Evolutionary conservation across 2,329 filamentous ascomycete genomes (phyloP).

Genomic region (Epichloe gansuensis): DNA sequence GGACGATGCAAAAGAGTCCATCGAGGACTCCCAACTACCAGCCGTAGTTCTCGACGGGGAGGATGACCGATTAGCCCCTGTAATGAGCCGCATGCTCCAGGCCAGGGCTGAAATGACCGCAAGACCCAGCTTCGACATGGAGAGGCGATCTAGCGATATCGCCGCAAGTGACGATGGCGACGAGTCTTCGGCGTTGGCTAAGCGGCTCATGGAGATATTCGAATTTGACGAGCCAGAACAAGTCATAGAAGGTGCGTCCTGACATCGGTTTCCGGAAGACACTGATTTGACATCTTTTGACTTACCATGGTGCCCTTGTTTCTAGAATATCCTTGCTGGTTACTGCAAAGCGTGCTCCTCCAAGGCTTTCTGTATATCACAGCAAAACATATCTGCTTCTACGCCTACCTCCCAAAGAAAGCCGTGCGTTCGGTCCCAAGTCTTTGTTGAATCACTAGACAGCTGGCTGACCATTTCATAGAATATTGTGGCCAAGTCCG

Average conservation of each 20-base stretch:
- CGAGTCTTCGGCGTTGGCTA: constrained; percentile 48
- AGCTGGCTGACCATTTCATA: constrained; percentile 22
- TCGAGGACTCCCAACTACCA: constrained; percentile 11
- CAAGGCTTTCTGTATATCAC: constrained; percentile 97
- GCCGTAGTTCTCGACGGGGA: constrained; percentile 12
- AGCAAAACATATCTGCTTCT: constrained; percentile 85
- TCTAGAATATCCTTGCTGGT: constrained; percentile 81
- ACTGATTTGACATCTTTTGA: constrained; percentile 4
- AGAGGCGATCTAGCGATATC: constrained; percentile 30
- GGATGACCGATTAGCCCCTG: constrained; percentile 45
- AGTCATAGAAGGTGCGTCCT: constrained; percentile 60
- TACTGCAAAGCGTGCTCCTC: constrained; percentile 79
- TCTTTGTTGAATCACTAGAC: background rate
- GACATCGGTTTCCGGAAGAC: background rate
- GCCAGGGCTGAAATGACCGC: constrained; percentile 52
- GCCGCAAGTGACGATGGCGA: constrained; percentile 20
- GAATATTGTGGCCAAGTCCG: constrained; percentile 69
- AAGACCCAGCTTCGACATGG: constrained; percentile 44
- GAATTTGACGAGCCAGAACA: constrained; percentile 70
- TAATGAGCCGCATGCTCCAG: constrained; percentile 68
- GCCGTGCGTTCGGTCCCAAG: constrained; percentile 39
- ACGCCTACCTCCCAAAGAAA: constrained; percentile 92
- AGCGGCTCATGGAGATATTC: constrained; percentile 71
- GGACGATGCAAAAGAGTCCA: constrained; percentile 16
- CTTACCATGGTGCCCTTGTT: background rate